phyloP scores from a whole-genome alignment of 176 grass and related monocot genomes.

The Rhynchospora breviuscula region DNA sequence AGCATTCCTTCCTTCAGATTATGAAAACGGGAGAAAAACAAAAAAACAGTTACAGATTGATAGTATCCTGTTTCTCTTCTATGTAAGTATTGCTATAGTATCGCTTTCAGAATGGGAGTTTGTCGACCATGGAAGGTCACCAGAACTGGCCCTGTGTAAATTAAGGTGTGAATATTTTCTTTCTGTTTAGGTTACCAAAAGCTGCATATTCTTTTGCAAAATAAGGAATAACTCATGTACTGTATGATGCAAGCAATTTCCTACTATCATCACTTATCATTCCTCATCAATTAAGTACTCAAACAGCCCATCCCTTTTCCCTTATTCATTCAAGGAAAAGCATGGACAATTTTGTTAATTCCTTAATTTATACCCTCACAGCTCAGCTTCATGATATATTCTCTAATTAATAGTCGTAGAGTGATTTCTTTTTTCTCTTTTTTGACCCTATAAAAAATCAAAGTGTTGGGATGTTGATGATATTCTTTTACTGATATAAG shows the following conservation, averaged over 20 bases:
- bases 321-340: not conserved
- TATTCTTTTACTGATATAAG: too few relatives aligned
- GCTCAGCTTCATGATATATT: too few relatives aligned
- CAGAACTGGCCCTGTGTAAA: conserved; percentile 54
- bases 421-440: too few relatives aligned
- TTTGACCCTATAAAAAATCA: too few relatives aligned
- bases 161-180: conserved; percentile 6
- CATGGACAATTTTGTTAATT: not conserved
- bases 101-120: conserved; percentile 47
- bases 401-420: too few relatives aligned
- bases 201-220: not conserved
- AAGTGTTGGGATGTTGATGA: too few relatives aligned
- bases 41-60: conserved; percentile 73
- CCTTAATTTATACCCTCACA: not conserved
- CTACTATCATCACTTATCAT: not conserved
- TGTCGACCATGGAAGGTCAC: conserved; percentile 63
- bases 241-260: not conserved
- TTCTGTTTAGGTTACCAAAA: not conserved
- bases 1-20: conserved; percentile 1
- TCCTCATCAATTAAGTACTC: not conserved
- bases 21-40: conserved; percentile 13
- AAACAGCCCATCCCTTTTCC: not conserved
- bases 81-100: conserved; percentile 98
- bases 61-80: conserved; percentile 98
- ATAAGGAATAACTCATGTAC: not conserved